Evolutionary conservation across 176 grass and related monocot genomes (phyloP).

Genomic region (Puya raimondii): DNA sequence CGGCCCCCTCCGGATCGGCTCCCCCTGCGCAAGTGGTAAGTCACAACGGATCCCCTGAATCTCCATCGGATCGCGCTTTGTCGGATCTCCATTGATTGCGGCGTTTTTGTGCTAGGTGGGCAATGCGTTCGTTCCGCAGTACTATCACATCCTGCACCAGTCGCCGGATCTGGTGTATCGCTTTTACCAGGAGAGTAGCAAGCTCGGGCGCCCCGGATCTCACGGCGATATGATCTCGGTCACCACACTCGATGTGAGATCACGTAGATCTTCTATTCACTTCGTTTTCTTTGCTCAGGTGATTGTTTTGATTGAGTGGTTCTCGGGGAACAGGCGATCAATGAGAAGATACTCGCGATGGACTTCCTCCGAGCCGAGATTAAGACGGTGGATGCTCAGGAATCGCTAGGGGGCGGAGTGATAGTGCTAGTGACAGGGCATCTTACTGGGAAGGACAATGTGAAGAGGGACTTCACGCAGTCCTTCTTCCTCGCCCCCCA

Average conservation of each 20-base stretch:
- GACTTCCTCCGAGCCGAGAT: slow-evolving; percentile 70
- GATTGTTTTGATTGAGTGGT: background rate
- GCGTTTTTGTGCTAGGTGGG: slow-evolving; percentile 45
- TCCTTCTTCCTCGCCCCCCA: slow-evolving; percentile 97
- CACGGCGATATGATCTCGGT: slow-evolving; percentile 51
- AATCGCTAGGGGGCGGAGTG: slow-evolving; percentile 62
- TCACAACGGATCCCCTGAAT: background rate
- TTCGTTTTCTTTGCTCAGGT: slow-evolving; percentile 15
- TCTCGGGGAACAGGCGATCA: slow-evolving; percentile 53
- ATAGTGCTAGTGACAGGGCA: slow-evolving; percentile 79
- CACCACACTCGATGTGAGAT: slow-evolving; percentile 59
- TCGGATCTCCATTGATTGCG: background rate
- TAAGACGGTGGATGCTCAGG: slow-evolving; percentile 79
- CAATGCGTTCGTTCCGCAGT: slow-evolving; percentile 95
- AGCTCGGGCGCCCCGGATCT: slow-evolving; percentile 51
- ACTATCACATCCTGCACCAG: slow-evolving; percentile 93
- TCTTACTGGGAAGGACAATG: slow-evolving; percentile 38
- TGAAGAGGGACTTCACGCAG: slow-evolving; percentile 65
- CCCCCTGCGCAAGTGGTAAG: background rate
- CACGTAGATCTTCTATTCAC: background rate
- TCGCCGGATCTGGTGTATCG: slow-evolving; percentile 79
- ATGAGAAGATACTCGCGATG: slow-evolving; percentile 85
- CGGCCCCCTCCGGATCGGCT: background rate
- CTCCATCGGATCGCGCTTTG: background rate
- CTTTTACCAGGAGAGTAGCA: slow-evolving; percentile 94